Percentiles rank a stretch among this genome's conserved stretches.
These are phyloP conservation scores for Parachaetomium inaequale DNA, from an alignment of 495 filamentous ascomycete genomes.

Conservation along the genomic window DNA sequence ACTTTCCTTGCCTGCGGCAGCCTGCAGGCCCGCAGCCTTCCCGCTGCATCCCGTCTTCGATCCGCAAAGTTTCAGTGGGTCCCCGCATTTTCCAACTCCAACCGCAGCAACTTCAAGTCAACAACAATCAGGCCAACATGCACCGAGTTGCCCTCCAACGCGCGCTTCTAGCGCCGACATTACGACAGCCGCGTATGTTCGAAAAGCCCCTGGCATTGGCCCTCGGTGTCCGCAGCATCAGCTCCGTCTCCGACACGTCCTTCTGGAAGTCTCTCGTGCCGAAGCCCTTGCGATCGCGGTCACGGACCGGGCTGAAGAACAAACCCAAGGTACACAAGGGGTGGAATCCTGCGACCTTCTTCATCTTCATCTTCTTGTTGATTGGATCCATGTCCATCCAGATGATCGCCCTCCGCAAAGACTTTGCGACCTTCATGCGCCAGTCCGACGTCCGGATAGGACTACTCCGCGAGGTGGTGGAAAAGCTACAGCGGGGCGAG, in stretches of 20 bases:
- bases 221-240: conserved; percentile 13
- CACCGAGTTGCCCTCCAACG: conserved; percentile 9
- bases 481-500: conserved; percentile 77
- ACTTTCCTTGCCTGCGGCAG: too few relatives aligned
- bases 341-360: conserved; percentile 93
- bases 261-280: conserved; percentile 69
- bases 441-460: conserved; percentile 75
- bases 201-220: not conserved
- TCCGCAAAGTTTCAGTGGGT: conserved; percentile 13
- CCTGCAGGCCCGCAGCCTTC: too few relatives aligned
- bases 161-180: conserved; percentile 8
- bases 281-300: conserved; percentile 40
- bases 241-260: conserved; percentile 49
- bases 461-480: conserved; percentile 75
- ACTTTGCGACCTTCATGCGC: conserved; percentile 66
- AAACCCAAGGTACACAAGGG: conserved; percentile 51
- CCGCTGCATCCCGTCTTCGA: not conserved
- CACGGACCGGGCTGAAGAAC: conserved; percentile 4
- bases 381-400: conserved; percentile 94
- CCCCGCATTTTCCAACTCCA: conserved; percentile 4
- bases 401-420: conserved; percentile 74
- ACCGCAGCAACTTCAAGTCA: not conserved
- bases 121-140: conserved; percentile 14
- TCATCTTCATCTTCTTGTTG: conserved; percentile 83
- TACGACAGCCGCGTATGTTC: not conserved